Evolutionary conservation across 768 basidiomycete species (phyloP).

Genomic region (Amanita exitialis): DNA sequence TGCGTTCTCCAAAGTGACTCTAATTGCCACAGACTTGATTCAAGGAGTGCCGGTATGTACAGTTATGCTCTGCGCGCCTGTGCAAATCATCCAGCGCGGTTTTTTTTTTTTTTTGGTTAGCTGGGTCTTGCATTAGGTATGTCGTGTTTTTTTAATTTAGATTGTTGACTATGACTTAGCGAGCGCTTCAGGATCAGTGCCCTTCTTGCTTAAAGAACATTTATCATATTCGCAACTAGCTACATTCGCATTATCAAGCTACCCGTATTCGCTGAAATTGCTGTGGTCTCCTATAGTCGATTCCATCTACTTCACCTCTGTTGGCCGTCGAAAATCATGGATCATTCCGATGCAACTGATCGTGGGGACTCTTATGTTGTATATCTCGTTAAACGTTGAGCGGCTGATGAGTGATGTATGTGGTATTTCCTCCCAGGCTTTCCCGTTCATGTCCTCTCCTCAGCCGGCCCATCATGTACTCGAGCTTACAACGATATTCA

Average conservation of each 20-base stretch:
- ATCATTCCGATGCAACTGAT: conserved; percentile 95
- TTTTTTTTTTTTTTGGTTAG: conserved; percentile 22
- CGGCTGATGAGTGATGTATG: conserved; percentile 69
- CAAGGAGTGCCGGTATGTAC: conserved; percentile 83
- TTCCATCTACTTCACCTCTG: conserved; percentile 66
- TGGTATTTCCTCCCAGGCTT: conserved; percentile 4
- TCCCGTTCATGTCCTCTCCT: conserved; percentile 3
- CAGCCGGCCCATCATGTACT: conserved; percentile 77
- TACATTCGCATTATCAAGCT: conserved; percentile 85
- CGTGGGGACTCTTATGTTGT: conserved; percentile 77
- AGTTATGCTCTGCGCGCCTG: conserved; percentile 4
- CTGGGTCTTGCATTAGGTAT: conserved; percentile 82
- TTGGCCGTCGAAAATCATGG: conserved; percentile 98
- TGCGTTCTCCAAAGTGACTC: conserved; percentile 7
- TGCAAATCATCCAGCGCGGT: conserved; percentile 7
- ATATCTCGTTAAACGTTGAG: conserved; percentile 66
- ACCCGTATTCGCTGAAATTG: conserved; percentile 94
- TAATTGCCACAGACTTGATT: conserved; percentile 43
- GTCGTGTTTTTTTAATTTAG: conserved; percentile 9
- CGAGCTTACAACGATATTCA: conserved; percentile 77
- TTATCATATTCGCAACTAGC: conserved; percentile 96
- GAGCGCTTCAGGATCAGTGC: conserved; percentile 66
- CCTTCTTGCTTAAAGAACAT: conserved; percentile 92
- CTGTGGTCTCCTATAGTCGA: conserved; percentile 98
- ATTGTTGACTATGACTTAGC: background rate